A percentile compares a stretch with the other conserved stretches of the same genome.
Evolutionary conservation across 2,329 filamentous ascomycete genomes (phyloP).

Genomic region (Pseudopithomyces chartarum): DNA sequence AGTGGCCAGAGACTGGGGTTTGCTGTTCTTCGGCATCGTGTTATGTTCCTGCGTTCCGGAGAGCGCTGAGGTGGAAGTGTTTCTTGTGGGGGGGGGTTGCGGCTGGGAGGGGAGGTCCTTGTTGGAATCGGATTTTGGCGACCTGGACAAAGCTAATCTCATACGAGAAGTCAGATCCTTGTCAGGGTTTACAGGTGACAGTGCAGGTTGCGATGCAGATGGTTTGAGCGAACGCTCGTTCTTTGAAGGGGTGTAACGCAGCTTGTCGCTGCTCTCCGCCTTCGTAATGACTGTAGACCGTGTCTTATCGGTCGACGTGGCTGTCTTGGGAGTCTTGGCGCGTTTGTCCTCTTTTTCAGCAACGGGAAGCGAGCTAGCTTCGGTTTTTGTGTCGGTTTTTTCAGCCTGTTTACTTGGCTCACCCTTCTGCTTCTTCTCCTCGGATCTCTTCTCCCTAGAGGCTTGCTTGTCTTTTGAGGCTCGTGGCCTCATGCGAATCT

Average conservation of each 20-base stretch:
- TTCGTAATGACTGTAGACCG: constrained; percentile 22
- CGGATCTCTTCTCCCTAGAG: constrained; percentile 31
- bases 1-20: constrained; percentile 46
- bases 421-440: constrained; percentile 20
- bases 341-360: constrained; percentile 14
- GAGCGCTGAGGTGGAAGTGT: not conserved
- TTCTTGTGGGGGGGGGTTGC: constrained; percentile 7
- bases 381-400: constrained; percentile 7
- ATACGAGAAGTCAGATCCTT: constrained; percentile 34
- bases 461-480: constrained; percentile 6
- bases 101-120: constrained; percentile 12
- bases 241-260: constrained; percentile 27
- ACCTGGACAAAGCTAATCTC: constrained; percentile 29
- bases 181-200: constrained; percentile 25
- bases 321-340: constrained; percentile 11
- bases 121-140: constrained; percentile 31
- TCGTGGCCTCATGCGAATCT: constrained; percentile 43
- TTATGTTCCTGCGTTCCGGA: not conserved
- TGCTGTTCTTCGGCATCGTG: constrained; percentile 27
- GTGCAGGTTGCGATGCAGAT: constrained; percentile 30
- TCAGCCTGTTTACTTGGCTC: constrained; percentile 17
- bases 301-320: constrained; percentile 1
- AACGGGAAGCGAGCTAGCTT: constrained; percentile 13
- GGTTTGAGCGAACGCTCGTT: constrained; percentile 33
- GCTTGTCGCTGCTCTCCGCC: constrained; percentile 34